Base-by-base conservation (phyloP, 1,284 basidiomycete species). In the Ustilago esculenta region DNA sequence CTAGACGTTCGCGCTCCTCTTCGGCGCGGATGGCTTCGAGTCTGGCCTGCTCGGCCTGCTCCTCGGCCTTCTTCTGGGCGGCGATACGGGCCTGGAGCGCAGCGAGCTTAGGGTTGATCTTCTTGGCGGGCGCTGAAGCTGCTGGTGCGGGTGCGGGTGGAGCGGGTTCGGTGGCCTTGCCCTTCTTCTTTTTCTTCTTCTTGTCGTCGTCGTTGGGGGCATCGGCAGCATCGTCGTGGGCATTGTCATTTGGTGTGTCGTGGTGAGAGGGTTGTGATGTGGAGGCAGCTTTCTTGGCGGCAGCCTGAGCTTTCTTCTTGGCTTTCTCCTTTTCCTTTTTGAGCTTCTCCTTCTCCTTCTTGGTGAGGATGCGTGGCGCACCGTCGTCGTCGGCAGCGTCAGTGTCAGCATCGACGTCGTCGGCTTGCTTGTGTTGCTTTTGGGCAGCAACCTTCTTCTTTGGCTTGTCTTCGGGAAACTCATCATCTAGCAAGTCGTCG, bases 261-360 rank as follows among this genome's bases (percentile, higher is more conserved):
- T 67, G 64, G 54, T 73, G 65, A 23, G 60, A 18, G 11, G 53
- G 40, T 21, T 58, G 50, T 35, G 66, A 47, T 2, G 45, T 36
- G 5, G 66, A 30, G 9, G 51, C 50, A 3, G 73, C 65, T 66
- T 73, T 74, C 70, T 77, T 77, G 43, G 75, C 75, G 11, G 64
- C 74, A 6, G 76, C 77, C 55, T 77, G 74, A 5, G 77, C 77
- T 54, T 75, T 76, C 71, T 78, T 79, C 60, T 76, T 78, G 10
- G 68, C 74, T 59, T 80, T 81, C 45, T 81, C 79, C 53, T 75
- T 78, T 54, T 81, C 79, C 63, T 81, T 81, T 40, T 81, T 81
- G 37, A 81, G 61, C 43, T 76, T 75, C 64, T 81, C 79, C 63
- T 81, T 81, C 51, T 81, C 79, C 56, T 81, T 81, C 64, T 81